A percentile compares a stretch with the other conserved stretches of the same genome.
Conservation (phyloP, 1,284 basidiomycete genomes). For the Cerioporus squamosus region DNA sequence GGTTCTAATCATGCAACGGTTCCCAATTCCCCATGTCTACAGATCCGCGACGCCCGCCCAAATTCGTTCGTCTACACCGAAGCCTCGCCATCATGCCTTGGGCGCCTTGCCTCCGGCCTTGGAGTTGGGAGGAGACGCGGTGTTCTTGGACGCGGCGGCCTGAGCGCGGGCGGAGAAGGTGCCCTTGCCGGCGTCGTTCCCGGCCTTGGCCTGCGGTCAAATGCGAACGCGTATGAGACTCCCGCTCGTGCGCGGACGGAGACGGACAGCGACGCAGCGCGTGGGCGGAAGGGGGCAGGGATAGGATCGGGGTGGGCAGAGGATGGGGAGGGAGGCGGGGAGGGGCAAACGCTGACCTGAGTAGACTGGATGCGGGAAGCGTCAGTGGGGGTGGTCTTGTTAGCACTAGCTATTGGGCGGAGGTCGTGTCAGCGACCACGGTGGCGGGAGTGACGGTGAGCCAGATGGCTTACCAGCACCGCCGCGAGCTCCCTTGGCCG, state of each 20-base stretch:
- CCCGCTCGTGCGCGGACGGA: not conserved
- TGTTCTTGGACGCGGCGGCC: constrained; percentile 31
- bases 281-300: not conserved
- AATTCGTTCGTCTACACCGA: not conserved
- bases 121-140: constrained; percentile 25
- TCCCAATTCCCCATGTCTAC: too few species aligned
- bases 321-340: not conserved
- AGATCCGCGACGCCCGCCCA: not conserved
- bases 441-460: not conserved
- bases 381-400: constrained; percentile 29
- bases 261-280: not conserved
- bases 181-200: constrained; percentile 36
- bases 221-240: not conserved
- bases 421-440: not conserved
- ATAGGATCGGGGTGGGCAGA: not conserved
- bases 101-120: constrained; percentile 23
- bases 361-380: constrained; percentile 38
- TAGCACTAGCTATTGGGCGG: constrained; percentile 11
- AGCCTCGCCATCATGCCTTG: constrained; percentile 9
- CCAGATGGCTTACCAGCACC: constrained; percentile 15
- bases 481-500: constrained; percentile 21
- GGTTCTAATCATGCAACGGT: too few species aligned
- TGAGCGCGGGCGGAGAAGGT: constrained; percentile 36
- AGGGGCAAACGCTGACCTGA: constrained; percentile 27
- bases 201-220: constrained; percentile 33